These are phyloP conservation scores for Begonia masoniana DNA, from an alignment of 306 rosid genomes.

Conservation along the genomic window DNA sequence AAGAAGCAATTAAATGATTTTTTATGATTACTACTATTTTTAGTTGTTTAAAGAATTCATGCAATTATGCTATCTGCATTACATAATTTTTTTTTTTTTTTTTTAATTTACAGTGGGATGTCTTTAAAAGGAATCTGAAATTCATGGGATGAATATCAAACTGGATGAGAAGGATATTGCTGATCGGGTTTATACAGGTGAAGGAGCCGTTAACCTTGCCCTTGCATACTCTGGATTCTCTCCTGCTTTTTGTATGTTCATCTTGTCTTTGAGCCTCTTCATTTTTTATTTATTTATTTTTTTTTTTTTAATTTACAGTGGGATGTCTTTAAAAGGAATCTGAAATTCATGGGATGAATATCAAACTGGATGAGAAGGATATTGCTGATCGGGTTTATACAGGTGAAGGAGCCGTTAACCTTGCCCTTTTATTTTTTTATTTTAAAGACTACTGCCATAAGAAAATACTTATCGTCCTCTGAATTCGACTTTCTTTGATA, in stretches of 20 bases:
- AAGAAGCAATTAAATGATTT: too few relatives aligned
- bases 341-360: constrained; percentile 28
- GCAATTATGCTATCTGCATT: too few relatives aligned
- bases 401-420: constrained; percentile 97
- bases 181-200: constrained; percentile 83
- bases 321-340: constrained; percentile 11
- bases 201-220: constrained; percentile 91
- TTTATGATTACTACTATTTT: too few relatives aligned
- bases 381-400: constrained; percentile 67
- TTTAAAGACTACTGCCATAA: too few relatives aligned
- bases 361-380: constrained; percentile 26
- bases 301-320: background rate
- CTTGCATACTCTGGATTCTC: constrained; percentile 63
- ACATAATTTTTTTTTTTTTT: background rate
- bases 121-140: constrained; percentile 10
- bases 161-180: constrained; percentile 36
- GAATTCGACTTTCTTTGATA: too few relatives aligned
- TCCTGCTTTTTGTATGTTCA: constrained; percentile 40
- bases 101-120: constrained; percentile 2
- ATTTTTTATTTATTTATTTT: too few relatives aligned
- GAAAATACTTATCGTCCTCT: too few relatives aligned
- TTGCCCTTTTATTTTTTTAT: constrained; percentile 30
- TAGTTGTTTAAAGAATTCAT: too few relatives aligned
- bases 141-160: constrained; percentile 32
- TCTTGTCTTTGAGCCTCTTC: background rate